Base-by-base conservation (phyloP, 2,329 filamentous ascomycete genomes). In the Trichoderma pleuroti region DNA sequence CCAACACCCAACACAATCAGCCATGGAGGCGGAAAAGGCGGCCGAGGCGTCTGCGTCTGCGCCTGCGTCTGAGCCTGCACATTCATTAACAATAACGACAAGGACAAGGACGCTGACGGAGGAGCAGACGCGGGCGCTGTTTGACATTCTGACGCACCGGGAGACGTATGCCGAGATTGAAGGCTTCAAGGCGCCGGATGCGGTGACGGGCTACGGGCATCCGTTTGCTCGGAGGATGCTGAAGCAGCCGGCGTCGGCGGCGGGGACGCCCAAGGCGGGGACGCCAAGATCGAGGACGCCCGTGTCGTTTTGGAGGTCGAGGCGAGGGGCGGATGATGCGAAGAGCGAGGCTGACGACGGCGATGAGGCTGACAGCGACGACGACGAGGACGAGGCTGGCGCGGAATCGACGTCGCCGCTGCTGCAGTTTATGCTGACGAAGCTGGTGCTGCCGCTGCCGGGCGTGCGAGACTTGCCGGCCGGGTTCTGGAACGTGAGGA, bases 101-200 rank as follows among this genome's bases (percentile, higher is more conserved):
- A 28, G 26, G 9, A n/a, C 24, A 10, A 21, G 21, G 7, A 18
- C 5, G 2, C 77, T 81, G 59, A 78, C 77, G 52, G 73, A 75
- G 26, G 76, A 79, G 72, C 87, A 89, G 74, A 79, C 84, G 9
- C 81, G 81, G 63, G 86, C 87, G 16, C 83, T 90, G 18, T 85
- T 90, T 73, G 86, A 90, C 75, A 88, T 90, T 65, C 83, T 90
- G 68, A 86, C 86, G 36, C 88, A 90, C 75, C 77, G 86, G 73
- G 84, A 89, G 78, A 87, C 86, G 1, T 90, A 90, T 74, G 80
- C 86, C 14, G 92, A 96, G 80, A 92, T 93, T 72, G 86, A 91
- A 76, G 86, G 85, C 72, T 93, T 94, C 84, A 92, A 90, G 76
- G 80, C 85, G 46, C 87, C 91, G 0, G 81, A 84, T 2, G 87